Conservation (phyloP, 306 rosid genomes). For the Vigna trinervia region DNA sequence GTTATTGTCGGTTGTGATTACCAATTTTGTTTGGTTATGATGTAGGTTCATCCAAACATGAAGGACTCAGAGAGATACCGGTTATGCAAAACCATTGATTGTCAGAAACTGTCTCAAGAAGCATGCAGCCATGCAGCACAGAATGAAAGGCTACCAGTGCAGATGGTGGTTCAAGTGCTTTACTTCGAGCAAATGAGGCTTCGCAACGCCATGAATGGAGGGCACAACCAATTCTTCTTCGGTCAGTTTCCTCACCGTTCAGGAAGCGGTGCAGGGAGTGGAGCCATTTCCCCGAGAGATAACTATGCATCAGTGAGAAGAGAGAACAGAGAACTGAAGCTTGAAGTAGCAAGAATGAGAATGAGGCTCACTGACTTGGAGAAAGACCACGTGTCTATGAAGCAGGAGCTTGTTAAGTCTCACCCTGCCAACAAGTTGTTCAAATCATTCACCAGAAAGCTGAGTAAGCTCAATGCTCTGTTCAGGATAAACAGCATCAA, state of each 20-base stretch:
- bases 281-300: conserved; percentile 96
- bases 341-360: conserved; percentile 98
- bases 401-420: conserved; percentile 88
- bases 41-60: conserved; percentile 89
- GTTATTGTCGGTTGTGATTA: neutral
- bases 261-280: conserved; percentile 97
- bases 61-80: conserved; percentile 88
- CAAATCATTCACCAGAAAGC: conserved; percentile 77
- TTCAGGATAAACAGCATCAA: conserved; percentile 74
- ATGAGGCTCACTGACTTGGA: conserved; percentile 97
- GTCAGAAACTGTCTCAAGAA: conserved; percentile 91
- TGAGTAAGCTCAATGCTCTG: conserved; percentile 74
- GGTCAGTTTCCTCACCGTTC: conserved; percentile 92
- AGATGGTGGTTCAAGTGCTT: conserved; percentile 93
- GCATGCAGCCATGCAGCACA: conserved; percentile 99
- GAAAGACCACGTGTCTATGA: conserved; percentile 93
- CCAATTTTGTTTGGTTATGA: neutral
- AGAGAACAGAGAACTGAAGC: conserved; percentile 95
- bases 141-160: conserved; percentile 92
- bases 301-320: conserved; percentile 98
- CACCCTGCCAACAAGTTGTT: conserved; percentile 83
- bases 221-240: conserved; percentile 83
- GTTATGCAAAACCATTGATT: conserved; percentile 91
- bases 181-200: conserved; percentile 97
- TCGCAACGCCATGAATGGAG: conserved; percentile 91